Evolutionary conservation across 1,284 basidiomycete species (phyloP), one percentile per base, ranked within the genome.

Genomic region (Austroboletus niveus): DNA sequence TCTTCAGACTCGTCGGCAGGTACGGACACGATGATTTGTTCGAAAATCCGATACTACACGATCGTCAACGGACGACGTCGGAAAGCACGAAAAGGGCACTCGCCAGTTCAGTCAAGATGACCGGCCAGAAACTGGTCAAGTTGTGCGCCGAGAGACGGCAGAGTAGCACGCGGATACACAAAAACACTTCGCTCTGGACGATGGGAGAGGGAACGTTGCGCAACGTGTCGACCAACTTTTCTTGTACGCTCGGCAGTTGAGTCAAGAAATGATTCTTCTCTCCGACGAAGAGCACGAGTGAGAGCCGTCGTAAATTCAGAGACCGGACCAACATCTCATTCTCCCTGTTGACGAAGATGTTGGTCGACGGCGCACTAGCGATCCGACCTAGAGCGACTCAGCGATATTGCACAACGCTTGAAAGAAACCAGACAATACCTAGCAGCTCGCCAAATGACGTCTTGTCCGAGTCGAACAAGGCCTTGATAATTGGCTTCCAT

Each of bases 291-390:
- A 99, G 71, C 20, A 91, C 81, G 62, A 92, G 93, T 6, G 94
- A 91, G 42, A 99, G 73, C 34, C 97, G 78, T 35, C 97, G 84
- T 24, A 99, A 76, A 60, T 92, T 96, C 48, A 94, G 74, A 1
- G 93, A 92, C n/a, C 94, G 85, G 14, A 89, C 75, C 0, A 94
- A 73, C 79, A 91, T 93, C 73, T 99, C 97, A 48, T 93, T 89
- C 69, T 99, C 96, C 47, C 91, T 80, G 64, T 95, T 99, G 20
- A 93, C 89, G 69, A 99, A 99, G 53, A 99, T 98, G 65, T 98
- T 99, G 27, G 92, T 87, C 0, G 94, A 95, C 2, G 94, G 87
- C 0, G 87, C 84, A 1, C 92, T 87, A 0, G 90, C 85, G 50
- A 96, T 83, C 64, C 90, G 92, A 55, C 79, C 91, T 91, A 65